Evolutionary conservation across 192 early-diverging fungal genomes (phyloP).

Genomic region (Phycomyces blakesleeanus): DNA sequence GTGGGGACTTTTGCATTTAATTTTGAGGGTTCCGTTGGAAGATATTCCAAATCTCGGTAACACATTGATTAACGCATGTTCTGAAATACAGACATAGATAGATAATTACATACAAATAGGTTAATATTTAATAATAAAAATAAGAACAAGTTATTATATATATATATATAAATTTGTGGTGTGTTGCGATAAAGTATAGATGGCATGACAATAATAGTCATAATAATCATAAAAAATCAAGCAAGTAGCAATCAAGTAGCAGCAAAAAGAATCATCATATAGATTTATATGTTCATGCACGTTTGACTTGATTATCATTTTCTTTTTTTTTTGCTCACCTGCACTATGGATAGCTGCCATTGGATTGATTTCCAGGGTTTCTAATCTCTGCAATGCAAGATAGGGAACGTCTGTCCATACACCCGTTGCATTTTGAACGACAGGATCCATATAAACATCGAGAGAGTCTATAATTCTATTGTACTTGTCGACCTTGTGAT

Average conservation of each 20-base stretch:
- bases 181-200: too few relatives aligned
- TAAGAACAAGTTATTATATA: too few relatives aligned
- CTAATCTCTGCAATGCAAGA: conserved; percentile 12
- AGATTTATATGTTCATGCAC: too few relatives aligned
- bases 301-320: not conserved
- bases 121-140: too few relatives aligned
- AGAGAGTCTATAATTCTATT: conserved; percentile 46
- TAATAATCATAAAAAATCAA: too few relatives aligned
- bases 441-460: conserved; percentile 47
- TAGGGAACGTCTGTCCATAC: conserved; percentile 46
- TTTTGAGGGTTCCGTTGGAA: conserved; percentile 33
- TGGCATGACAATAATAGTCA: too few relatives aligned
- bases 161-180: too few relatives aligned
- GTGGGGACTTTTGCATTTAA: conserved; percentile 51
- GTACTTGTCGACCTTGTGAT: conserved; percentile 46
- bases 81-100: too few relatives aligned
- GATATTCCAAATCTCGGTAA: conserved; percentile 34
- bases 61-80: conserved; percentile 43
- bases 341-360: conserved; percentile 49
- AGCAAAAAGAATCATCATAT: too few relatives aligned
- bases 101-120: too few relatives aligned
- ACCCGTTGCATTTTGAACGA: conserved; percentile 34
- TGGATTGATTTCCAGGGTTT: conserved; percentile 36
- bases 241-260: too few relatives aligned
- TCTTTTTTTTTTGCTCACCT: conserved; percentile 24